These are phyloP conservation scores for Colletotrichum sp. DNA, from an alignment of 2,329 filamentous ascomycete species.

Conservation along the genomic window DNA sequence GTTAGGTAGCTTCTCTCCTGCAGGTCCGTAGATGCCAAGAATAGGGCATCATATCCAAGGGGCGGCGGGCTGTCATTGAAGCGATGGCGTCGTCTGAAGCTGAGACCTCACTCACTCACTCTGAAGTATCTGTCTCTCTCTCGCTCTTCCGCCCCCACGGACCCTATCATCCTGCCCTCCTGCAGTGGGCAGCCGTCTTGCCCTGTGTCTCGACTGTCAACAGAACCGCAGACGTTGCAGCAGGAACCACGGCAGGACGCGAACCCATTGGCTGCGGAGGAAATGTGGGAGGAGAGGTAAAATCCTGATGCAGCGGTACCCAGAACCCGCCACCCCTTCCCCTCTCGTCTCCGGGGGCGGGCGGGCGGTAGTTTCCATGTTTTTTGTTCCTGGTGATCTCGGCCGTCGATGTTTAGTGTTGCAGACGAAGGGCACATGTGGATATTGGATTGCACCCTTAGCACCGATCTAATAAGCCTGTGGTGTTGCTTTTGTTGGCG, in stretches of 20 bases:
- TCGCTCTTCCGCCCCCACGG: not conserved
- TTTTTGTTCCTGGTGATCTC: not conserved
- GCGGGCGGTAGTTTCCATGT: not conserved
- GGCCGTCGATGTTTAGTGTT: not conserved
- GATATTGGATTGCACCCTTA: not conserved
- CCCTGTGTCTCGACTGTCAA: not conserved
- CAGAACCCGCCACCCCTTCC: not conserved
- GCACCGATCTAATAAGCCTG: not conserved
- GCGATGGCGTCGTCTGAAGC: constrained; percentile 6
- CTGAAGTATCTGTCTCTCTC: not conserved
- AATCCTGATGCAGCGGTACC: not conserved
- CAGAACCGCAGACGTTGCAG: not conserved
- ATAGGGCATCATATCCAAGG: not conserved
- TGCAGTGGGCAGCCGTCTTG: not conserved
- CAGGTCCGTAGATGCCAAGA: not conserved
- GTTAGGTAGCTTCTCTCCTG: not conserved
- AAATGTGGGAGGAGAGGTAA: not conserved
- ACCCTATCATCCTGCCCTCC: not conserved
- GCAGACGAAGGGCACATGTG: not conserved
- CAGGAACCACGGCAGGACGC: not conserved
- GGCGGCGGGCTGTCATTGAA: not conserved
- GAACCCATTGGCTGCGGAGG: not conserved
- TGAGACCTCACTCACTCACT: not conserved
- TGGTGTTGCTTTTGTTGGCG: not conserved
- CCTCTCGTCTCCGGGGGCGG: not conserved